Conservation (phyloP, 495 filamentous ascomycete species). For the Penicillium bialowiezense region DNA sequence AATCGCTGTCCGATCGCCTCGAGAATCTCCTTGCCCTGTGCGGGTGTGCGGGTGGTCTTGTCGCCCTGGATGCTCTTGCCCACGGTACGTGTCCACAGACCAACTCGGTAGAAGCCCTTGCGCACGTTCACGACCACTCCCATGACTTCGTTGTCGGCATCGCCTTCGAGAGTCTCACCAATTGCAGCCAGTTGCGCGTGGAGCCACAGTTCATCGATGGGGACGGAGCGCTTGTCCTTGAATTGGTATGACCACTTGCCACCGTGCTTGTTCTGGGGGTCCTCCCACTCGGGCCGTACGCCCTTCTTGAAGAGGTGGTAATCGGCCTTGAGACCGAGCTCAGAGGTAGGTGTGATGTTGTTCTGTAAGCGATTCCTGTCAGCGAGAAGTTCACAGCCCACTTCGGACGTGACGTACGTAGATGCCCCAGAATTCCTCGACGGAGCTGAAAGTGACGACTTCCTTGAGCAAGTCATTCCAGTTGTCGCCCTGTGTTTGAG, state of each 20-base stretch:
- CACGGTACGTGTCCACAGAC: constrained; percentile 87
- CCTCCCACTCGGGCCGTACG: constrained; percentile 97
- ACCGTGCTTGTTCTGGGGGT: constrained; percentile 95
- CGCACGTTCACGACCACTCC: constrained; percentile 98
- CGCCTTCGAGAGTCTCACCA: constrained; percentile 94
- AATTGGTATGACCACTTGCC: constrained; percentile 98
- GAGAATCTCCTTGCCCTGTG: constrained; percentile 81
- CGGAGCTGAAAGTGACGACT: constrained; percentile 96
- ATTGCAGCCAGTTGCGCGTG: constrained; percentile 95
- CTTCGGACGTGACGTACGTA: constrained; percentile 65
- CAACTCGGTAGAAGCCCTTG: constrained; percentile 96
- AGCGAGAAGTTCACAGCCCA: not conserved
- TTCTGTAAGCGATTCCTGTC: constrained; percentile 58
- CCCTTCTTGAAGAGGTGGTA: constrained; percentile 99
- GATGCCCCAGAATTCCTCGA: constrained; percentile 99
- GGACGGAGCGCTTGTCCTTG: constrained; percentile 86
- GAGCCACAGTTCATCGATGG: constrained; percentile 95
- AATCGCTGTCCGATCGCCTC: constrained; percentile 81
- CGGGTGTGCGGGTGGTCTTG: constrained; percentile 65
- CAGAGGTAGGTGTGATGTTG: constrained; percentile 95
- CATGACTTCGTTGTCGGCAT: constrained; percentile 93
- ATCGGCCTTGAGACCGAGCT: constrained; percentile 94
- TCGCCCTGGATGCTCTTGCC: constrained; percentile 76
- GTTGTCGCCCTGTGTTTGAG: constrained; percentile 72
- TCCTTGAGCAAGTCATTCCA: constrained; percentile 98